phyloP scores from a whole-genome alignment of 208 protist species.

The Trypanosoma vivax region DNA sequence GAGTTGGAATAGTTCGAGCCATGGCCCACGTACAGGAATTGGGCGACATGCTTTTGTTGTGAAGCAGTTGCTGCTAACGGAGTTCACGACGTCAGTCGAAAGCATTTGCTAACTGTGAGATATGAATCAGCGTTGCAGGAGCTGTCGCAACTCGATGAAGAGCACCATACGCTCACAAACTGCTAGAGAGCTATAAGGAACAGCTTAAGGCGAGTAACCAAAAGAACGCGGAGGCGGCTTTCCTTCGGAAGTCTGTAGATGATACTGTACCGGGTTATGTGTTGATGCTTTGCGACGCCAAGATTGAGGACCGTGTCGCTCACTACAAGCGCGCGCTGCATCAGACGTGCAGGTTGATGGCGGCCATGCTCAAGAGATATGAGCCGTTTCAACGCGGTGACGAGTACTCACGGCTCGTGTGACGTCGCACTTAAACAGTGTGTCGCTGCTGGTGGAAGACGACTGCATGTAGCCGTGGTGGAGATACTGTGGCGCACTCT shows the following conservation, averaged over 20 bases:
- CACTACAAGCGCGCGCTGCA: slow-evolving; percentile 10
- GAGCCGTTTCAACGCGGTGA: slow-evolving; percentile 21
- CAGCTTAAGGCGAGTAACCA: neutral
- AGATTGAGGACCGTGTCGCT: slow-evolving; percentile 10
- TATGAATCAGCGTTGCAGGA: slow-evolving; percentile 1
- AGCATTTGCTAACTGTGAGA: neutral
- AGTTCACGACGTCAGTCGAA: neutral
- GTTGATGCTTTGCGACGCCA: slow-evolving; percentile 11
- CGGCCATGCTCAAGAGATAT: slow-evolving; percentile 19
- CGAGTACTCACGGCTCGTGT: slow-evolving; percentile 13
- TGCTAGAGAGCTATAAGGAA: slow-evolving; percentile 4
- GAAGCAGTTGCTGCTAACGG: too few relatives aligned
- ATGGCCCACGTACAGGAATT: neutral
- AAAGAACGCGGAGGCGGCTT: neutral
- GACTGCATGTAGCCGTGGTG: slow-evolving; percentile 6
- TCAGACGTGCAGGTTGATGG: slow-evolving; percentile 13
- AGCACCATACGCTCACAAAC: neutral
- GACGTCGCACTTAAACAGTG: slow-evolving; percentile 9
- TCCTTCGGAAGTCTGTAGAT: slow-evolving; percentile 7
- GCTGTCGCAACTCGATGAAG: slow-evolving; percentile 1
- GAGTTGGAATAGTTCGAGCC: neutral
- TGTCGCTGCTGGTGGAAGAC: slow-evolving; percentile 12
- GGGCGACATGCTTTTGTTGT: slow-evolving; percentile 1
- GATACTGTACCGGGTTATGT: slow-evolving; percentile 14
- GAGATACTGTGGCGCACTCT: too few relatives aligned